Evolutionary conservation across 257 asterid species (phyloP).

Genomic region (Ajuga chamaepitys): DNA sequence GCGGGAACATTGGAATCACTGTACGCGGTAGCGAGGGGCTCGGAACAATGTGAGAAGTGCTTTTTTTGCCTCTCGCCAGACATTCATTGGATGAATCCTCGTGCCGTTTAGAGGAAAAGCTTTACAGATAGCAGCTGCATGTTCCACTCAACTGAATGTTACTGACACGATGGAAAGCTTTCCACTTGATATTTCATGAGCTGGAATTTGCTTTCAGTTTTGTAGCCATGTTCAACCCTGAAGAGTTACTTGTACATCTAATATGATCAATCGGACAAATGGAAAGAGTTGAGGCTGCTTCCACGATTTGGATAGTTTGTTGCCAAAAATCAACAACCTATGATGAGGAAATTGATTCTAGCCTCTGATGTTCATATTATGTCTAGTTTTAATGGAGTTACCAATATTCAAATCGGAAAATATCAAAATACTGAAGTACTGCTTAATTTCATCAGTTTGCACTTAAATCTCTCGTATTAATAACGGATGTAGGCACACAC

Average conservation of each 20-base stretch:
- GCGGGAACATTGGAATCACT: neutral
- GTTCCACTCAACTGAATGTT: neutral
- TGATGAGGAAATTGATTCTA: neutral
- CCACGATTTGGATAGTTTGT: neutral
- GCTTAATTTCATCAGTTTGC: too few species aligned
- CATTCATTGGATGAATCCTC: neutral
- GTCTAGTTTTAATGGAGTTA: neutral
- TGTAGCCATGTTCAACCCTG: neutral
- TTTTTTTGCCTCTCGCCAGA: neutral
- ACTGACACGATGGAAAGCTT: neutral
- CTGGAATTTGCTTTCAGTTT: neutral
- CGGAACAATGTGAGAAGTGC: neutral
- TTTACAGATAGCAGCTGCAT: neutral
- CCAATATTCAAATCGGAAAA: neutral
- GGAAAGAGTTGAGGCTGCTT: neutral
- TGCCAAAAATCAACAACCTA: neutral
- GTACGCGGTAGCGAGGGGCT: conserved; percentile 4
- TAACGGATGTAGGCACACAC: too few species aligned
- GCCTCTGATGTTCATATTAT: neutral
- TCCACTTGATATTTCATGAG: neutral
- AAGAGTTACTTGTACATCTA: too few species aligned
- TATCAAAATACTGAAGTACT: too few species aligned
- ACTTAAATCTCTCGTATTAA: too few species aligned
- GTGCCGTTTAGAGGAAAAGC: conserved; percentile 1
- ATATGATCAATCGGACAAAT: neutral